Base-by-base conservation (phyloP, 2,329 filamentous ascomycete species). In the Epichloe aotearoae region DNA sequence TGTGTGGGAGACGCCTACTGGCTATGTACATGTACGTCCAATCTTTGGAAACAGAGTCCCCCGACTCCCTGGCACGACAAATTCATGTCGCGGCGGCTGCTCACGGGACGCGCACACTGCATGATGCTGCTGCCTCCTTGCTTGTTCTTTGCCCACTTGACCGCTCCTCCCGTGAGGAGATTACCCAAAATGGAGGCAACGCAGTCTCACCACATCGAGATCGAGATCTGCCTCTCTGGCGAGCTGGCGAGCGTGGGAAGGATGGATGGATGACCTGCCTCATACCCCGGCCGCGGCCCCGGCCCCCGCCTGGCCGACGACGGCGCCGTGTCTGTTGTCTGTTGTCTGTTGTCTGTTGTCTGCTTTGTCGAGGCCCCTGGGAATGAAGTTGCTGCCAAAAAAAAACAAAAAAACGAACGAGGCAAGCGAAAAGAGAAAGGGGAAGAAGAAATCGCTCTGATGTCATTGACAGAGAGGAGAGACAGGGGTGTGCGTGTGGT, bases 201-300 rank as follows among this genome's bases (percentile, higher is more conserved):
- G 11, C n/a, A 12, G 47, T 49, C 37, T 49, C 47, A 43, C 40
- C 11, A 40, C 47, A 49, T 45, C 47, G 47, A 49, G 47, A 49
- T 49, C 40, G 23, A 23, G 1, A 8, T 26, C 38, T 23, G 20
- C 26, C 19, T 36, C n/a, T 6, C n/a, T 20, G 15, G 14, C 38
- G 15, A 40, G 11, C 26, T 26, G 2, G 23, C 23, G 23, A 26
- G 6, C 10, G 38, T 40, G 41, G 2, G 7, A 43, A n/a, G n/a
- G n/a, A n/a, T n/a, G 26, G 26, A 26, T 7, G 19, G 41, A 23
- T 23, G 19, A 43, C 19, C 39, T 41, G 17, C n/a, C 17, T 41
- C 10, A 11, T 17, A 14, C n/a, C 20, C 20, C 20, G 20, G 1
- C 19, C n/a, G 6, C 39, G 39, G 14, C 15, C 39, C 5, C 6